phyloP scores from a whole-genome alignment of 2,329 filamentous ascomycete genomes.

The Hypoxylon sp. region DNA sequence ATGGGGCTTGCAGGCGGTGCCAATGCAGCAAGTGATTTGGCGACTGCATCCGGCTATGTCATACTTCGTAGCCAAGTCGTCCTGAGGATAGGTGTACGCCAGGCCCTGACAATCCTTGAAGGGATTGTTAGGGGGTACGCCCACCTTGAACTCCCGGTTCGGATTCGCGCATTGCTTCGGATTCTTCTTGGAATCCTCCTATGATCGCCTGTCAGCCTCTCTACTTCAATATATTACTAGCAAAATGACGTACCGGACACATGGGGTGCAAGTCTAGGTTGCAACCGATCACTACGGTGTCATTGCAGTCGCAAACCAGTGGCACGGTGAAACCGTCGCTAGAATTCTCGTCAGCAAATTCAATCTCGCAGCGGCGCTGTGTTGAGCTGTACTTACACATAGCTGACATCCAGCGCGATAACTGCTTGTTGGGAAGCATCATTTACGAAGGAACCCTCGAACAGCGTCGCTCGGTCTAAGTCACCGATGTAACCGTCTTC shows the following conservation, averaged over 20 bases:
- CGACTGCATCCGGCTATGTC: conserved; percentile 40
- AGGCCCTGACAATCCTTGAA: conserved; percentile 41
- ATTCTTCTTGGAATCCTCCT: conserved; percentile 38
- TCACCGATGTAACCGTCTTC: conserved; percentile 34
- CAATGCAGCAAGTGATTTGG: conserved; percentile 45
- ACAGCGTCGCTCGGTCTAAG: conserved; percentile 38
- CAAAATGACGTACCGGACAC: conserved; percentile 43
- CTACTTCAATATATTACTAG: not conserved
- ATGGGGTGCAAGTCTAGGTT: conserved; percentile 44
- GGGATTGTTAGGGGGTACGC: conserved; percentile 23
- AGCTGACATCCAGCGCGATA: conserved; percentile 47
- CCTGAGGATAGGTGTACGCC: conserved; percentile 46
- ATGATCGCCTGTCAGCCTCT: conserved; percentile 19
- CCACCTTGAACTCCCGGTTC: conserved; percentile 26
- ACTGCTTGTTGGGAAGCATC: conserved; percentile 4
- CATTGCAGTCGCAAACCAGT: conserved; percentile 44
- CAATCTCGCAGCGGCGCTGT: not conserved
- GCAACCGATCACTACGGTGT: conserved; percentile 40
- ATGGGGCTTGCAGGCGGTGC: conserved; percentile 44
- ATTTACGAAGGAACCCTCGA: conserved; percentile 44
- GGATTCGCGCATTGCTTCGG: conserved; percentile 45
- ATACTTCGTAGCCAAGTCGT: conserved; percentile 42
- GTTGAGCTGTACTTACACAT: conserved; percentile 43
- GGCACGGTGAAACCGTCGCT: conserved; percentile 50
- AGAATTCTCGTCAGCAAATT: conserved; percentile 13